Percentiles rank a stretch among this genome's conserved stretches.
Conservation (phyloP, 2,329 filamentous ascomycete genomes). For the Alternaria tenuissima region DNA sequence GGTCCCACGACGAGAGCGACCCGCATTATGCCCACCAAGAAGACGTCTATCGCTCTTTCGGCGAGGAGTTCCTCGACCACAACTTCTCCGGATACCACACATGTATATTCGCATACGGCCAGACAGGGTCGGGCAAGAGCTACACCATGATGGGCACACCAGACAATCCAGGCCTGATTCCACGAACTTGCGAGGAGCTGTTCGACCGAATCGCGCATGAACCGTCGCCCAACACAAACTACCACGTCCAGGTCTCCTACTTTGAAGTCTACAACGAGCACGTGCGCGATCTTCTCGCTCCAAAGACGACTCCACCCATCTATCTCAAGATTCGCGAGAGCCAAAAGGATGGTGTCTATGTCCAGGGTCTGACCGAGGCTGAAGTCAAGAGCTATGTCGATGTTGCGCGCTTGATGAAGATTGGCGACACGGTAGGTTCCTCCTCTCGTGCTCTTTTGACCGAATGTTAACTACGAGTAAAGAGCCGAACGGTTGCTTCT, state of each 20-base stretch:
- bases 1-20: slow-evolving; percentile 84
- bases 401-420: slow-evolving; percentile 88
- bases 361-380: slow-evolving; percentile 94
- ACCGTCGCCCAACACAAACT: slow-evolving; percentile 89
- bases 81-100: slow-evolving; percentile 99
- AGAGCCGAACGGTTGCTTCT: slow-evolving; percentile 84
- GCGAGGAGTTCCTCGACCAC: slow-evolving; percentile 97
- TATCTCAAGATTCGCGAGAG: slow-evolving; percentile 98
- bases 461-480: slow-evolving; percentile 12
- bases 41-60: slow-evolving; percentile 91
- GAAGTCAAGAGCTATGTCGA: slow-evolving; percentile 87
- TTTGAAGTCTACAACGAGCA: slow-evolving; percentile 99
- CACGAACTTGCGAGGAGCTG: slow-evolving; percentile 92
- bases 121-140: slow-evolving; percentile 96
- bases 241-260: slow-evolving; percentile 96
- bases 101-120: slow-evolving; percentile 98
- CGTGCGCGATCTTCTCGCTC: slow-evolving; percentile 89
- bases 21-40: slow-evolving; percentile 90
- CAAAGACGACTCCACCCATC: slow-evolving; percentile 79
- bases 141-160: slow-evolving; percentile 96
- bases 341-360: slow-evolving; percentile 92
- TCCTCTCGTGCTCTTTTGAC: neutral
- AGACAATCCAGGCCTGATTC: slow-evolving; percentile 89
- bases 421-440: slow-evolving; percentile 70
- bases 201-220: slow-evolving; percentile 90